Base-by-base conservation (phyloP, 116 monocot species). In the Posidonia oceanica region DNA sequence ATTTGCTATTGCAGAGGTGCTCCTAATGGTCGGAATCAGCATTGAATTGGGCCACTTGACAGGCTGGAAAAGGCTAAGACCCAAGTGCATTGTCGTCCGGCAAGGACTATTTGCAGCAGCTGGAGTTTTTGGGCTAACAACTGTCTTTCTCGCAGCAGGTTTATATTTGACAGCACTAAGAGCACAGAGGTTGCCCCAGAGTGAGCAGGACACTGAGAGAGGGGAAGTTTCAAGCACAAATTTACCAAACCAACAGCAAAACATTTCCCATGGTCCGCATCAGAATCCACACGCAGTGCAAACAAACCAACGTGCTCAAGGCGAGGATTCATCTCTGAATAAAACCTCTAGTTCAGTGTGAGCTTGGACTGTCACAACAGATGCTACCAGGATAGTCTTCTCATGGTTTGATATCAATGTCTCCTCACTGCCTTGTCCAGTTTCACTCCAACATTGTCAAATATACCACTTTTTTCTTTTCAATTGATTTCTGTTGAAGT, bases 1-100 rank as follows among this genome's bases (percentile, higher is more conserved):
- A 56, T 94, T 96, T 59, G 84, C 91, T 11, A 54, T 91, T 7
- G 96, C 91, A 3, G 88, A 91, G 80, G 70, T 91, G 44, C 80
- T 88, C 23, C 77, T 91, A 11, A 83, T 96, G 66, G 77, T 91
- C 12, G 88, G 85, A 0, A 81, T 96, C 0, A 80, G 78, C 14
- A 79, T 85, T 14, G 96, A 96, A 61, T 86, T 84, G 0, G 82
- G 86, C 8, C 91, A 96, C 55, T 61, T 88, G 14, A 81, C 29
- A 66, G 74, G 80, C 36, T 96, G 96, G 96, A 73, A 36, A 7
- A 74, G 39, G 61, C 81, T 80, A 4, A 79, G 78, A 69, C 6
- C 74, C 2, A 80, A n/a, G 54, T 95, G 95, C 77, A 78, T 75
- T n/a, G 83, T 70, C 2, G 56, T 80, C 22, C 75, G 75, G 17